Percentiles rank a stretch among this genome's conserved stretches.
Evolutionary conservation across 2,329 filamentous ascomycete species (phyloP).

Genomic region (Trichoderma harzianum): DNA sequence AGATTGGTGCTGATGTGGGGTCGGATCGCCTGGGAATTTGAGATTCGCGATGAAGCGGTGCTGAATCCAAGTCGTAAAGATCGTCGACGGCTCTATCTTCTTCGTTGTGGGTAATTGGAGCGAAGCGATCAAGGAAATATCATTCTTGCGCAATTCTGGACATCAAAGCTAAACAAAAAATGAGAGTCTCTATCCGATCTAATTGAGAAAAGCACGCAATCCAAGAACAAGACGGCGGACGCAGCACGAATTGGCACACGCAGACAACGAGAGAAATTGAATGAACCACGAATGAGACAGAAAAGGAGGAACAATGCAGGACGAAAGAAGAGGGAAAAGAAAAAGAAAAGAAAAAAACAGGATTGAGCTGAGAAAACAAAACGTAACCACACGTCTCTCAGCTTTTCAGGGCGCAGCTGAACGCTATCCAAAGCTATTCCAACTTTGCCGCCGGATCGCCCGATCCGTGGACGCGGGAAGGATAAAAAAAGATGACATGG

Average conservation of each 20-base stretch:
- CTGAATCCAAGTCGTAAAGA: background rate
- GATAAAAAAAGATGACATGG: background rate
- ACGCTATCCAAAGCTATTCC: constrained; percentile 1
- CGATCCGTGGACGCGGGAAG: constrained; percentile 11
- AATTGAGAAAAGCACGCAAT: background rate
- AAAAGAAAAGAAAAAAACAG: background rate
- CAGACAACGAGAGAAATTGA: background rate
- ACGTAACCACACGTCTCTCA: background rate
- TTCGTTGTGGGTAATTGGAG: background rate
- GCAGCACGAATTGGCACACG: background rate
- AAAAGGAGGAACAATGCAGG: background rate
- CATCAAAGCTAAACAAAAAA: background rate
- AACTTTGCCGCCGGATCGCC: constrained; percentile 14
- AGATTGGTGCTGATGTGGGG: background rate
- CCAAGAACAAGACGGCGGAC: background rate
- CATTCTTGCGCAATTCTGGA: background rate
- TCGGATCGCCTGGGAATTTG: background rate
- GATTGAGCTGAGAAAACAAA: background rate
- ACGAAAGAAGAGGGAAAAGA: background rate
- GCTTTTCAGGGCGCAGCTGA: constrained; percentile 16
- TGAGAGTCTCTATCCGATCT: background rate
- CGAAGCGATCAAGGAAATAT: background rate
- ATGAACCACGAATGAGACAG: background rate
- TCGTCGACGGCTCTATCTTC: background rate
- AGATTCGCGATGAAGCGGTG: background rate